Evolutionary conservation across 805 yeast genomes (phyloP).

Genomic region (Candida tammaniensis): DNA sequence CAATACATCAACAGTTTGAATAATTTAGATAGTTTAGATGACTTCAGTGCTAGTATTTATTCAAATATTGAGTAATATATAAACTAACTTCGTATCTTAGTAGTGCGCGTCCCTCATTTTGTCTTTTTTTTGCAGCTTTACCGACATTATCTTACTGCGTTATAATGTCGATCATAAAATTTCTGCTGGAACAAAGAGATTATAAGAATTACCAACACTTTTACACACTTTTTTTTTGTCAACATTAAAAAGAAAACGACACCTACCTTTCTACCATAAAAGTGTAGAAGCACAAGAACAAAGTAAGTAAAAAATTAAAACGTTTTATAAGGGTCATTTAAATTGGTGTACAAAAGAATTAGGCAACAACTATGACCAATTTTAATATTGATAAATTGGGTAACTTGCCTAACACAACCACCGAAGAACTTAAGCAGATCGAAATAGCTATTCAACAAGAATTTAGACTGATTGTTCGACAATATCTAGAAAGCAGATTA

Average conservation of each 20-base stretch:
- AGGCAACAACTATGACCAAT: neutral
- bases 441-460: conserved; percentile 11
- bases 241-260: too few species aligned
- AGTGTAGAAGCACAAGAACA: too few species aligned
- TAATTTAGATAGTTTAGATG: conserved; percentile 64
- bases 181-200: too few species aligned
- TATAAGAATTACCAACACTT: too few species aligned
- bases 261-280: too few species aligned
- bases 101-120: neutral
- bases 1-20: conserved; percentile 35
- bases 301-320: too few species aligned
- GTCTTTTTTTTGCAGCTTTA: neutral
- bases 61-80: conserved; percentile 68
- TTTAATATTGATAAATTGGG: conserved; percentile 4
- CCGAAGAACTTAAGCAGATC: conserved; percentile 10
- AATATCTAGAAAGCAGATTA: conserved; percentile 10
- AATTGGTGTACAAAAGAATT: neutral
- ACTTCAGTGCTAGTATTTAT: conserved; percentile 85
- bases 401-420: conserved; percentile 3
- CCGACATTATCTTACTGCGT: neutral
- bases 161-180: neutral
- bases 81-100: too few species aligned
- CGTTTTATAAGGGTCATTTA: too few species aligned
- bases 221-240: too few species aligned
- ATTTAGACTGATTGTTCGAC: conserved; percentile 7